Evolutionary conservation across 1,284 basidiomycete genomes (phyloP), one percentile per base, ranked within the genome.

Genomic region (Cutaneotrichosporon arboriforme): DNA sequence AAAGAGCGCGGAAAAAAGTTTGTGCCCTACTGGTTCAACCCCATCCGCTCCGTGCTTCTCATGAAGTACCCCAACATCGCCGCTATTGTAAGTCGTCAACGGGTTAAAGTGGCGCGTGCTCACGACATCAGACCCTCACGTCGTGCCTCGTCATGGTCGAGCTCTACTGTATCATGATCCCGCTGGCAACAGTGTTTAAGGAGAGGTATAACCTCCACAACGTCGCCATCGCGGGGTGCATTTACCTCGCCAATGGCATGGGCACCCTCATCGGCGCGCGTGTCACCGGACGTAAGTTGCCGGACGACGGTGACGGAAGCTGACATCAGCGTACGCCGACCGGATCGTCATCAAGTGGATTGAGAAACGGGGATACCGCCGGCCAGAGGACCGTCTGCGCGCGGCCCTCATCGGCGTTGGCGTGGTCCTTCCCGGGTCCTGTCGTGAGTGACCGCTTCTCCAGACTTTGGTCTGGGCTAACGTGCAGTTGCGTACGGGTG

Each of bases 261-360:
- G 85, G 85, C 1, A 86, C 85, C 61, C 76, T 84, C 46, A 64
- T 81, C 33, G 83, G 83, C 1, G 77, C 81, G 0, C 77, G 80
- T 1, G 56, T 83, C 33, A 76, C 79, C 0, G 84, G 84, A 0
- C 68, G 68, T 69, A 46, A 63, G 68, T 67, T 10, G 18, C n/a
- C n/a, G 8, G 10, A 23, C 15, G 35, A 7, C n/a, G 26, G 13
- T 13, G 23, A n/a, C 43, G 17, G 41, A n/a, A 13, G 15, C 47
- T 52, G 4, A 47, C 22, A 15, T 14, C 38, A 72, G 71, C 74
- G 4, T 59, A 80, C 3, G 82, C 83, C 0, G 84, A 86, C 65
- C 54, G 57, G 17, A 72, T 75, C 0, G 76, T 86, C 20, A 66
- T 74, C 15, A 66, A 64, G 12, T 81, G 78, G 66, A 78, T 80